Evolutionary conservation across 257 asterid genomes (phyloP), one percentile per base, ranked within the genome.

Genomic region (Salvia splendens): DNA sequence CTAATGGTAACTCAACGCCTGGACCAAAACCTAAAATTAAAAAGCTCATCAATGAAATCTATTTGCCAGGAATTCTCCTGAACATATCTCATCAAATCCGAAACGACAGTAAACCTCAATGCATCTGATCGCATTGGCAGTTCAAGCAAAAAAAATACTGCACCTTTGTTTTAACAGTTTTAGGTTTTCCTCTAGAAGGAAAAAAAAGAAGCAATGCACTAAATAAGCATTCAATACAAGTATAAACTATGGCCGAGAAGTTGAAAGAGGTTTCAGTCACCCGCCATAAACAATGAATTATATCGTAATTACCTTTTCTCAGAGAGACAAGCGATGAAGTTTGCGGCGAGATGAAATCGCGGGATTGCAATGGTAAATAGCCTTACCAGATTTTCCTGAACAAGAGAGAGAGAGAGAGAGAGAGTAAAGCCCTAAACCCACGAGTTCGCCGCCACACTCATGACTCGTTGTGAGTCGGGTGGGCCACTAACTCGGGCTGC

Each of bases 271-370:
- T 33, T 33, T 33, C 38, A 3, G 38, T 33, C 38, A 4, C 4
- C 38, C 42, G 42, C 8, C 9, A 5, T 8, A 49, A n/a, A 41
- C 9, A 17, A 42, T 10, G 15, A 47, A 51, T 45, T 33, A 46
- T 47, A 62, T 9, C 9, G 9, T 12, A 24, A 12, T 28, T 47
- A 65, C 75, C 70, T 48, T 59, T 53, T 28, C 14, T 32, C 24
- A 16, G 70, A 59, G 76, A 68, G 64, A 40, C 57, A 61, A 74
- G 62, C 41, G 76, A 70, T 61, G 50, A 66, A 38, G 59, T 8
- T 17, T 8, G 40, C 36, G 68, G 10, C 46, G 30, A 30, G 68
- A 41, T 41, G 73, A 12, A 58, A 12, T 15, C 50, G 35, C 40
- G 74, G 32, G 15, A 49, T 24, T 41, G 72, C 20, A 12, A 49